Evolutionary conservation across 176 grass and related monocot genomes (phyloP).

Genomic region (Dactylis glomerata): DNA sequence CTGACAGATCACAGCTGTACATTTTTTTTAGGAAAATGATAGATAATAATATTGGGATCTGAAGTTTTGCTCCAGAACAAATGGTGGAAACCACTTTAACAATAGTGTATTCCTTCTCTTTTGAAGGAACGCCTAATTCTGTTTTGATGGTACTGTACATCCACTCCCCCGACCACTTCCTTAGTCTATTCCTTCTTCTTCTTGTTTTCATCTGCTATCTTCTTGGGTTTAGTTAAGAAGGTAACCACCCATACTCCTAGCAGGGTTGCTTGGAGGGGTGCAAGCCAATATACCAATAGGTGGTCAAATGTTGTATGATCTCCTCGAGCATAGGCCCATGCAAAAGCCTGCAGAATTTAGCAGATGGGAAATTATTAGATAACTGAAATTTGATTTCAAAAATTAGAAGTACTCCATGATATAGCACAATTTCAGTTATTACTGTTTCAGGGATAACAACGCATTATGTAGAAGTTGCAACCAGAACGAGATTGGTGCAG

Average conservation of each 20-base stretch:
- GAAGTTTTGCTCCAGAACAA: conserved; percentile 17
- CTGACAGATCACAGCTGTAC: background rate
- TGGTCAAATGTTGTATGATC: conserved; percentile 82
- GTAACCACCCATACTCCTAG: conserved; percentile 67
- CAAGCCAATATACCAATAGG: conserved; percentile 89
- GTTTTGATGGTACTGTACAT: background rate
- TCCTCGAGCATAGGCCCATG: conserved; percentile 91
- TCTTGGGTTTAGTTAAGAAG: conserved; percentile 57
- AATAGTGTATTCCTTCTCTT: background rate
- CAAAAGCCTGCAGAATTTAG: conserved; percentile 71
- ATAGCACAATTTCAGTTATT: no score
- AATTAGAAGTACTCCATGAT: background rate
- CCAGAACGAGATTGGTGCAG: background rate
- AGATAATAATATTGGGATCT: background rate
- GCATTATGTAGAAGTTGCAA: no score
- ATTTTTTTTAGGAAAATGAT: conserved; percentile 15
- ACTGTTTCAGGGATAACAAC: background rate
- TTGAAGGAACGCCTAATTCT: background rate
- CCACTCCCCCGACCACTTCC: background rate
- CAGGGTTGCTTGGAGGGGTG: conserved; percentile 82
- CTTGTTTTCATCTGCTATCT: conserved; percentile 53
- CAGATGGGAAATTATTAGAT: conserved; percentile 19
- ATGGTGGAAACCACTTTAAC: conserved; percentile 1
- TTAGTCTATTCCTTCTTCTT: conserved; percentile 58
- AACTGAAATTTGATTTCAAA: background rate